phyloP scores from a whole-genome alignment of 2,329 filamentous ascomycete species.

The Harringtonia aguacate region DNA sequence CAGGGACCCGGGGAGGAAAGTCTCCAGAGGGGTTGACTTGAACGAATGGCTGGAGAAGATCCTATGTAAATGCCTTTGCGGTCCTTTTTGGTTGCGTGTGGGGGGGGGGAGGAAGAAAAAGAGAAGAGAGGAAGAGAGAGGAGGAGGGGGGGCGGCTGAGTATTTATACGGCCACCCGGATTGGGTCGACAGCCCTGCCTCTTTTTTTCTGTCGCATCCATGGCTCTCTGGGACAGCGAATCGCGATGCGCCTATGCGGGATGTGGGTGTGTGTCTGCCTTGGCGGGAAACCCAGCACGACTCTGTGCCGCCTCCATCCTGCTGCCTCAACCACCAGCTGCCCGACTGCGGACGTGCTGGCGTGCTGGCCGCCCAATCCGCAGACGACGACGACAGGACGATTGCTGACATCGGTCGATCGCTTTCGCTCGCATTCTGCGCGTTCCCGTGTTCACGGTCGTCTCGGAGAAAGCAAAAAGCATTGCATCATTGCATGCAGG shows the following conservation, averaged over 20 bases:
- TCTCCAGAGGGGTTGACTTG: conserved; percentile 25
- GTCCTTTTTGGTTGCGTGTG: conserved; percentile 43
- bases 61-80: conserved; percentile 42
- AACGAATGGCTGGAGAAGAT: conserved; percentile 42
- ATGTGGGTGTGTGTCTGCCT: conserved; percentile 4
- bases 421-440: no score
- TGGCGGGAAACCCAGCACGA: no score
- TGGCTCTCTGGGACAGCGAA: conserved; percentile 5
- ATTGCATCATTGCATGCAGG: no score
- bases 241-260: conserved; percentile 4
- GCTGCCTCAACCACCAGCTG: no score
- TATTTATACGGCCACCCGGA: conserved; percentile 22
- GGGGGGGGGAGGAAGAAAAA: conserved; percentile 41
- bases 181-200: conserved; percentile 7
- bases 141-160: conserved; percentile 16
- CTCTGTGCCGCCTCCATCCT: no score
- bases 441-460: no score
- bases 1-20: conserved; percentile 45
- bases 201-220: not conserved
- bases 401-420: no score
- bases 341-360: no score
- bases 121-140: conserved; percentile 26
- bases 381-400: no score
- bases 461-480: no score
- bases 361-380: no score